Base-by-base conservation (phyloP, 331 rosid species). In the Telfairia occidentalis region DNA sequence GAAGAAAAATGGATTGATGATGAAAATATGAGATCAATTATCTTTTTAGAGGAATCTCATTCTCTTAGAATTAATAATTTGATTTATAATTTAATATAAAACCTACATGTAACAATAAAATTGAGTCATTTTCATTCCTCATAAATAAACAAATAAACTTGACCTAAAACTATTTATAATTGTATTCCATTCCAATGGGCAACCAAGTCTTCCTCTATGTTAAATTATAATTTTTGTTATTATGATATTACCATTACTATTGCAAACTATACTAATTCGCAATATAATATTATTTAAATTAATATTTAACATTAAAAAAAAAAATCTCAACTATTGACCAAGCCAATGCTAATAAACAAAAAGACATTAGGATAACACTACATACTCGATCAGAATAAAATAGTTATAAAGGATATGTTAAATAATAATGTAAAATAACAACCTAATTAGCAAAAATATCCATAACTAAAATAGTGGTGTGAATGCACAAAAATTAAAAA, bases 351-450 rank as follows among this genome's bases (percentile, higher is more conserved):
- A 59, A 30, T 21, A 30, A 35, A n/a, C 28, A 34, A 9, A n/a
- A 63, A 63, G 8, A 60, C 43, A 30, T 4, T 29, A 15, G 12
- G 23, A 60, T 18, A 60, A 60, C 30, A 60, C 67, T n/a, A 63
- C 50, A 50, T 19, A 8, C 72, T 19, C 21, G 37, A 37, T 65
- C 10, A 65, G 72, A 43, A 65, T 10, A 65, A 37, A 65, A 37
- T 65, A 32, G 10, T 37, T 65, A 65, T 65, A 65, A 69, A 69
- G 13, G 74, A 26, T 54, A 43, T 69, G 54, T 69, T 65, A 38
- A 65, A 65, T 38, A 38, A 65, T 65, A 19, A 34, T 65, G 49
- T 37, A 38, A 65, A 65, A 65, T 32, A 65, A 19, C 2, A 2
- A 21, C 50, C 32, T 37, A 10, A 21, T 65, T 37, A 5, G 72